Evolutionary conservation across 345 rosid genomes (phyloP), one percentile per base, ranked within the genome.

Genomic region (Aquilaria yunnanensis): DNA sequence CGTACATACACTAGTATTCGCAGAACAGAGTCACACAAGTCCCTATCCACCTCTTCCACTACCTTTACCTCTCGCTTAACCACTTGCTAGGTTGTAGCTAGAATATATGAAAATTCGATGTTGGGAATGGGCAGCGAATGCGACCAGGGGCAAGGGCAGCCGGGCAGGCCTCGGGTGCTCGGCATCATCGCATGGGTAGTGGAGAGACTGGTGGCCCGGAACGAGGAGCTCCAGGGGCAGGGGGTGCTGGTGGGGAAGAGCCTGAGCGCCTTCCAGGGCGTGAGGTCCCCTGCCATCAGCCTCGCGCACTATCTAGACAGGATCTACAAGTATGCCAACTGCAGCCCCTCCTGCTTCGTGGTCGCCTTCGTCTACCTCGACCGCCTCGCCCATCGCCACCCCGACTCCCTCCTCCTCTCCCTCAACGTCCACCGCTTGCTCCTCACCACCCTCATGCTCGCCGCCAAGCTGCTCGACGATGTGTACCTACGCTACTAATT

Each of bases 291-390:
- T 0, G 76, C 47, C 55, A 90, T 93, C 75, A 86, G 86, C 84
- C 75, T 93, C 56, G 69, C 77, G 1, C 90, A 84, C 62, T 93
- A 93, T 77, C 59, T 93, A 74, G 96, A 86, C 78, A 81, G 98
- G 82, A 81, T 93, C 46, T 90, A 75, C 65, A 93, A 83, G 80
- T 86, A 86, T 81, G 83, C 96, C 2, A 78, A 75, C 13, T 88
- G 98, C 59, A 93, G 94, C 78, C 96, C 96, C 0, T 70, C 98
- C 2, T 93, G 98, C 61, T 86, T 93, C 12, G 96, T 93, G 67
- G 90, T 92, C 10, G 96, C 90, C 33, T 90, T 74, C 53, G 92
- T 85, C 57, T 93, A 84, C 47, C 80, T 90, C 34, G 97, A 88
- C 80, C 76, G 92, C 69, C 62, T 93, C 69, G 55, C 79, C 47